Percentiles rank a stretch among this genome's conserved stretches.
Evolutionary conservation across 108 stramenopile genomes (phyloP).

Genomic region (Pseudonitzschia multiseries): DNA sequence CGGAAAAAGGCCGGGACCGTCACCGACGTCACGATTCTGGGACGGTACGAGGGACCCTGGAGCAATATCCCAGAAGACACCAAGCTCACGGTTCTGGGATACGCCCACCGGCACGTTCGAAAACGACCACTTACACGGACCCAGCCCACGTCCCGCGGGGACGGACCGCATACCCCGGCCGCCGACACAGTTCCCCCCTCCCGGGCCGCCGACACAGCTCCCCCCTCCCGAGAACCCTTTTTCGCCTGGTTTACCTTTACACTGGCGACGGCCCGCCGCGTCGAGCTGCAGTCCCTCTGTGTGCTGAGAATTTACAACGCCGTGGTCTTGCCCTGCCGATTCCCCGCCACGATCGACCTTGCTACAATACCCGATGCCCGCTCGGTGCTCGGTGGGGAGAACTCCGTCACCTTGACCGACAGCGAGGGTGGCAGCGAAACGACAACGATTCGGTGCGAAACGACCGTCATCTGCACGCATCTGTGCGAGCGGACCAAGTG

Average conservation of each 20-base stretch:
- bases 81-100: constrained; percentile 21
- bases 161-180: background rate
- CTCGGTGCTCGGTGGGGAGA: background rate
- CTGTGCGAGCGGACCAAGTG: constrained; percentile 35
- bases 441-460: constrained; percentile 6
- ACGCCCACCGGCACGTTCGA: constrained; percentile 23
- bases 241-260: constrained; percentile 41
- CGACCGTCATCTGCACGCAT: constrained; percentile 33
- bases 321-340: constrained; percentile 18
- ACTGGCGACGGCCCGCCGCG: constrained; percentile 23
- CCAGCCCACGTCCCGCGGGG: no score
- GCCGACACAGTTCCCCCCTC: no score
- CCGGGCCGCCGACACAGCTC: background rate
- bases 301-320: constrained; percentile 42
- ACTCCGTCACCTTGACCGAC: no score
- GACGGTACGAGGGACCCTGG: background rate
- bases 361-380: background rate
- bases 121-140: no score
- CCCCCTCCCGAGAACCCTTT: background rate
- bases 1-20: constrained; percentile 28
- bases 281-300: constrained; percentile 12
- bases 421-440: background rate
- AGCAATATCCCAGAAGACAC: constrained; percentile 1
- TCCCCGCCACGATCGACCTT: background rate
- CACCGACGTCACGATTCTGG: constrained; percentile 40